Evolutionary conservation across 2,329 filamentous ascomycete genomes (phyloP).

Genomic region (Aspergillus piperis): DNA sequence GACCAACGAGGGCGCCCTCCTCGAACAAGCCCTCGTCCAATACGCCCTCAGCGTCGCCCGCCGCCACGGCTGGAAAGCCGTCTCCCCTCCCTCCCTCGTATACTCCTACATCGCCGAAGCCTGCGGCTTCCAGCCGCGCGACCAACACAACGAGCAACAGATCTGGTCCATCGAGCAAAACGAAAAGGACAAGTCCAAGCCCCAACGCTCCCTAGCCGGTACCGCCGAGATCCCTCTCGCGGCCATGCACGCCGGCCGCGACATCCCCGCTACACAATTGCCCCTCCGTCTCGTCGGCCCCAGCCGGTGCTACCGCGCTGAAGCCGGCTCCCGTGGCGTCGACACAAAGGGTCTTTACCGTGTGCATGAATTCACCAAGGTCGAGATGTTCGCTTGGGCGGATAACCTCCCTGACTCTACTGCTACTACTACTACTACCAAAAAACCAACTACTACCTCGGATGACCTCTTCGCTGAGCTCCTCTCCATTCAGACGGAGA

Average conservation of each 20-base stretch:
- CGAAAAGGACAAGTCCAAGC: slow-evolving; percentile 63
- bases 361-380: slow-evolving; percentile 98
- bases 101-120: slow-evolving; percentile 88
- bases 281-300: slow-evolving; percentile 80
- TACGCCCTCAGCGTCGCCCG: slow-evolving; percentile 77
- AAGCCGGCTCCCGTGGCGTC: slow-evolving; percentile 84
- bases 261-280: slow-evolving; percentile 64
- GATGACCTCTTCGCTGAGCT: slow-evolving; percentile 75
- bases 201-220: slow-evolving; percentile 74
- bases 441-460: slow-evolving; percentile 27
- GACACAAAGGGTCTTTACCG: slow-evolving; percentile 94
- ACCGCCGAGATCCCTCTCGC: slow-evolving; percentile 96
- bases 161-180: slow-evolving; percentile 77
- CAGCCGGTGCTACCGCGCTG: slow-evolving; percentile 92
- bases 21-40: slow-evolving; percentile 92
- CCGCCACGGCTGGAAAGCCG: slow-evolving; percentile 73
- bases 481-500: slow-evolving; percentile 80
- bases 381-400: slow-evolving; percentile 96
- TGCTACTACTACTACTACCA: slow-evolving; percentile 20
- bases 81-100: slow-evolving; percentile 84
- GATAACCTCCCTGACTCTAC: slow-evolving; percentile 50
- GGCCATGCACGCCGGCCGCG: slow-evolving; percentile 77
- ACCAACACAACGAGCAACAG: slow-evolving; percentile 87
- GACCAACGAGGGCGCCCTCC: slow-evolving; percentile 81
- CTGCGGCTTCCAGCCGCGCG: slow-evolving; percentile 92